Percentiles rank a stretch among this genome's conserved stretches.
Evolutionary conservation across 2,329 filamentous ascomycete species (phyloP).

Genomic region (Calonectria multiphialidica): DNA sequence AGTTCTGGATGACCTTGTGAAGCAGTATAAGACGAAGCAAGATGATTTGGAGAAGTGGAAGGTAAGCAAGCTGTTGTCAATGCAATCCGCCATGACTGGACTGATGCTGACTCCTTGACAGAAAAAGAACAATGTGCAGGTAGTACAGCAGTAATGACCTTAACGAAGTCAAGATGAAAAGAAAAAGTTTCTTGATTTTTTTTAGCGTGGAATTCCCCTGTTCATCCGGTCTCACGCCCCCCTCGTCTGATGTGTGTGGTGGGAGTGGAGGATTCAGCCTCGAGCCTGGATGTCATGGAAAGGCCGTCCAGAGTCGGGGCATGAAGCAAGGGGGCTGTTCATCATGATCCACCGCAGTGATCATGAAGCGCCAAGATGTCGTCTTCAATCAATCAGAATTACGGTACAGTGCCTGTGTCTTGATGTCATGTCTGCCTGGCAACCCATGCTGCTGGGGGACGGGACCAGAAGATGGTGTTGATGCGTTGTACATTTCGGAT

Average conservation of each 20-base stretch:
- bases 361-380: slow-evolving; percentile 1
- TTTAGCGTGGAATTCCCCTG: neutral
- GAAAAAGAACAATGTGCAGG: slow-evolving; percentile 92
- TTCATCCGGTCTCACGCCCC: neutral
- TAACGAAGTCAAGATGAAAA: slow-evolving; percentile 34
- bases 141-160: slow-evolving; percentile 76
- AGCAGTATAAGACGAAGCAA: slow-evolving; percentile 96
- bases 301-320: neutral
- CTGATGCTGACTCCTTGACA: slow-evolving; percentile 52
- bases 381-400: slow-evolving; percentile 8
- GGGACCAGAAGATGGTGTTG: slow-evolving; percentile 41
- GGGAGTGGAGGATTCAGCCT: slow-evolving; percentile 5
- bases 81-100: neutral
- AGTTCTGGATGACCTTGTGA: slow-evolving; percentile 92
- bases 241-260: slow-evolving; percentile 5
- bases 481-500: slow-evolving; percentile 63
- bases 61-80: slow-evolving; percentile 62
- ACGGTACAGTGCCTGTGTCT: slow-evolving; percentile 3
- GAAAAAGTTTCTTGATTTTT: slow-evolving; percentile 13
- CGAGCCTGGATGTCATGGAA: slow-evolving; percentile 4
- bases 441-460: slow-evolving; percentile 24
- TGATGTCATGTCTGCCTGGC: slow-evolving; percentile 23
- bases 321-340: neutral
- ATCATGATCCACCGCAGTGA: neutral
- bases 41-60: slow-evolving; percentile 98